A percentile compares a stretch with the other conserved stretches of the same genome.
Evolutionary conservation across 805 yeast species (phyloP).

Genomic region (Hanseniaspora pseudoguilliermondii): DNA sequence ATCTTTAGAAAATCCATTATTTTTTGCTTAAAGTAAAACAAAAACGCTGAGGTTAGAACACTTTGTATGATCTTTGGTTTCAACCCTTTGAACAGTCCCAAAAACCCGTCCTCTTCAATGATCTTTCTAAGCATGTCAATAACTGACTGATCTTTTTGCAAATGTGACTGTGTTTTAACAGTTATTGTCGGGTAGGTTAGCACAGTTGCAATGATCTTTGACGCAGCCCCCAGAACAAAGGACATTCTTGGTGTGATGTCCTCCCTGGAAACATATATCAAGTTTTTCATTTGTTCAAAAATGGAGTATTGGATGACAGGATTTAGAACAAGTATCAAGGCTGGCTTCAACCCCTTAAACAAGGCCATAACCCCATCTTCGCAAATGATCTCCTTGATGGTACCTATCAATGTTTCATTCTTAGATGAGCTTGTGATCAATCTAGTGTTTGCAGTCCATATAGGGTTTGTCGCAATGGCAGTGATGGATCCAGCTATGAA

Average conservation of each 20-base stretch:
- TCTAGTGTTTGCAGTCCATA: constrained; percentile 91
- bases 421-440: constrained; percentile 44
- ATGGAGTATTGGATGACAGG: constrained; percentile 88
- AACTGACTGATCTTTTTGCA: constrained; percentile 36
- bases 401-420: constrained; percentile 25
- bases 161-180: constrained; percentile 76
- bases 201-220: constrained; percentile 79
- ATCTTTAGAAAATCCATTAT: constrained; percentile 32
- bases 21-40: constrained; percentile 84
- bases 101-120: constrained; percentile 49
- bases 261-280: constrained; percentile 37
- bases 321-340: constrained; percentile 69
- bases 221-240: constrained; percentile 75
- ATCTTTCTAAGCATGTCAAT: constrained; percentile 44
- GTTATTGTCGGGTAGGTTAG: constrained; percentile 88
- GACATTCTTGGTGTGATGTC: constrained; percentile 58
- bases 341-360: constrained; percentile 80
- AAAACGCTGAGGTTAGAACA: constrained; percentile 76
- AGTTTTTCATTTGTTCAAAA: constrained; percentile 71
- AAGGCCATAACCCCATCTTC: constrained; percentile 61
- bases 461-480: constrained; percentile 70
- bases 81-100: constrained; percentile 74
- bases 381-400: constrained; percentile 49
- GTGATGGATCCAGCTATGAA: constrained; percentile 81
- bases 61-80: constrained; percentile 69